Percentiles rank a stretch among this genome's conserved stretches.
Evolutionary conservation across 2,329 filamentous ascomycete genomes (phyloP).

Genomic region (Alternaria gansuensis): DNA sequence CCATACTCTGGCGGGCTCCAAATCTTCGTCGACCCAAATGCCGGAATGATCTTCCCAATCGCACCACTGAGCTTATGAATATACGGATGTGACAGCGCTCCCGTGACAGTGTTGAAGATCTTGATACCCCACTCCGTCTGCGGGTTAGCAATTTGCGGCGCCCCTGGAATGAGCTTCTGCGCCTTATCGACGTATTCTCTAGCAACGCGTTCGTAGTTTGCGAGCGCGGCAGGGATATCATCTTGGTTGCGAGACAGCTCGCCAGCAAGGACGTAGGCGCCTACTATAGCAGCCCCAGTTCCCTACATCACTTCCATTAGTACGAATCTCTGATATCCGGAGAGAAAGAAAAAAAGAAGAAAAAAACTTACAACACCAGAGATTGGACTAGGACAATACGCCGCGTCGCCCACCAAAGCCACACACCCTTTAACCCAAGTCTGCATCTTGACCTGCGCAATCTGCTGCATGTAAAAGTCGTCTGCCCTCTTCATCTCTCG

Average conservation of each 20-base stretch:
- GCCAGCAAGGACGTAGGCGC: slow-evolving; percentile 53
- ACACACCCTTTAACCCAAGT: slow-evolving; percentile 48
- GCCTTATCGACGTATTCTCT: slow-evolving; percentile 35
- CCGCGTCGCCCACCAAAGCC: slow-evolving; percentile 53
- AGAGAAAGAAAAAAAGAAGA: no score
- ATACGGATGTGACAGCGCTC: slow-evolving; percentile 26
- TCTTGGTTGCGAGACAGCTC: slow-evolving; percentile 40
- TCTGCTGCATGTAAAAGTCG: slow-evolving; percentile 58
- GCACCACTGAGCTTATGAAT: slow-evolving; percentile 23
- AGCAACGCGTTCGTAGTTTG: slow-evolving; percentile 33
- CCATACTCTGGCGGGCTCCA: slow-evolving; percentile 36
- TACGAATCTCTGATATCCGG: not conserved
- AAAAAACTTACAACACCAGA: slow-evolving; percentile 35
- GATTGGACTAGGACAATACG: slow-evolving; percentile 49
- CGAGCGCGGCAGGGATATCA: slow-evolving; percentile 35
- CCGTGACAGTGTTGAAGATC: slow-evolving; percentile 29
- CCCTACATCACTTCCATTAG: slow-evolving; percentile 33
- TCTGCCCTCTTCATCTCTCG: slow-evolving; percentile 52
- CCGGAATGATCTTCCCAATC: slow-evolving; percentile 24
- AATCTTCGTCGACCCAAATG: slow-evolving; percentile 26
- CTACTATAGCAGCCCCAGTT: slow-evolving; percentile 49
- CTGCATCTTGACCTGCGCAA: slow-evolving; percentile 53
- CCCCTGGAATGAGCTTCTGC: slow-evolving; percentile 38
- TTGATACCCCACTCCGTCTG: slow-evolving; percentile 38
- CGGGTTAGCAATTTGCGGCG: slow-evolving; percentile 38